Percentiles rank a stretch among this genome's conserved stretches.
Conservation (phyloP, 805 yeast species). For the Candida sonorensis region DNA sequence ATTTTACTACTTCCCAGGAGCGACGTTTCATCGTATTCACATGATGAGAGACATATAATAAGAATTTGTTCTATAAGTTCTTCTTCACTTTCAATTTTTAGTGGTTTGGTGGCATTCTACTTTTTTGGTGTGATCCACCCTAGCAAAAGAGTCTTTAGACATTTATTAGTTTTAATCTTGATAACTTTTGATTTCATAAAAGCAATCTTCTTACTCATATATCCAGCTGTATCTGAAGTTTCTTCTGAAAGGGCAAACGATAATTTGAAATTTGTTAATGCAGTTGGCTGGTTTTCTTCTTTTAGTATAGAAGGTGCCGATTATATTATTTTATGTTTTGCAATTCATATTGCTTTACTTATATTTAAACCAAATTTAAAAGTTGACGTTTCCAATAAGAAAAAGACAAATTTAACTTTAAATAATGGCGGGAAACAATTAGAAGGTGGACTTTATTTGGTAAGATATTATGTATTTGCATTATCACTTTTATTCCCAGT, state of each 20-base stretch:
- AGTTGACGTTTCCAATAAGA: conserved; percentile 16
- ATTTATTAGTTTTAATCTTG: conserved; percentile 60
- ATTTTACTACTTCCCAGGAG: no score
- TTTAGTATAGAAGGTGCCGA: conserved; percentile 82
- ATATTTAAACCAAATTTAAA: conserved; percentile 58
- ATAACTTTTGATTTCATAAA: conserved; percentile 71
- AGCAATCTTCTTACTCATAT: conserved; percentile 59
- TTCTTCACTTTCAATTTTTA: conserved; percentile 40
- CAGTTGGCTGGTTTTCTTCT: conserved; percentile 77
- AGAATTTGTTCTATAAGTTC: conserved; percentile 42
- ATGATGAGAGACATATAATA: conserved; percentile 15
- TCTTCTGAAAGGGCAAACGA: conserved; percentile 5
- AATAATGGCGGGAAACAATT: conserved; percentile 10
- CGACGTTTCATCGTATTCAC: no score
- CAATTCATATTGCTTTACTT: conserved; percentile 71
- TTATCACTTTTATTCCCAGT: conserved; percentile 55
- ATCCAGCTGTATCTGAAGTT: conserved; percentile 35
- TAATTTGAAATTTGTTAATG: conserved; percentile 42
- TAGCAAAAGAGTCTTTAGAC: conserved; percentile 55
- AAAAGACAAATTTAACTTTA: conserved; percentile 23
- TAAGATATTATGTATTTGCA: conserved; percentile 51
- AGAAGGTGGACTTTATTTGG: conserved; percentile 70
- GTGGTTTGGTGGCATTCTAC: conserved; percentile 58
- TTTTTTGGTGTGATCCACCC: conserved; percentile 58
- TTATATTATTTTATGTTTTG: conserved; percentile 72